Percentiles rank a stretch among this genome's conserved stretches.
phyloP scores from a whole-genome alignment of 306 rosid species.

The Hippophae tibetana region DNA sequence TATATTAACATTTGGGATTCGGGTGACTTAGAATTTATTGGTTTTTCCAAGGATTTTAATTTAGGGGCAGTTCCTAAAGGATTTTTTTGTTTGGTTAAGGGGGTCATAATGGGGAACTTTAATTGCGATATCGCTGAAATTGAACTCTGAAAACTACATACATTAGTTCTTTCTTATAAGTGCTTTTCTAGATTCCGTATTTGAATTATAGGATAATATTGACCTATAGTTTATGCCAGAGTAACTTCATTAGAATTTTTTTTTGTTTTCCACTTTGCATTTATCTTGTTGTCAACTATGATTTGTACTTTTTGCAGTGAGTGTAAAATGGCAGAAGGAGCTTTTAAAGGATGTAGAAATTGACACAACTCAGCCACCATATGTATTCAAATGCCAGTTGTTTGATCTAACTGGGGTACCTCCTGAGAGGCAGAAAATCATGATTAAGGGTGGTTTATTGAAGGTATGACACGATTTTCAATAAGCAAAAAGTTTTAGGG shows the following conservation, averaged over 20 bases:
- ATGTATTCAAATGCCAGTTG: slow-evolving; percentile 89
- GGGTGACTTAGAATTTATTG: no score
- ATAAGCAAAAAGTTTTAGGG: background rate
- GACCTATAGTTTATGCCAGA: no score
- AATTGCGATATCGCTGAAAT: no score
- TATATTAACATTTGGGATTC: no score
- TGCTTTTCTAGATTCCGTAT: no score
- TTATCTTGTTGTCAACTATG: slow-evolving; percentile 8
- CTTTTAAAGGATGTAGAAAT: slow-evolving; percentile 66
- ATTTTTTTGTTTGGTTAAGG: no score
- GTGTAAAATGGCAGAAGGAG: slow-evolving; percentile 94
- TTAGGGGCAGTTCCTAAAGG: no score
- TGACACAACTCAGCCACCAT: slow-evolving; percentile 78
- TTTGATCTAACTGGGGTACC: slow-evolving; percentile 91
- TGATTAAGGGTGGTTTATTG: slow-evolving; percentile 96
- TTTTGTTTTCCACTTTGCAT: slow-evolving; percentile 1
- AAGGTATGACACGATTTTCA: slow-evolving; percentile 43
- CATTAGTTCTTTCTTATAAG: no score
- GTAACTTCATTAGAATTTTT: background rate
- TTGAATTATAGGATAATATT: no score
- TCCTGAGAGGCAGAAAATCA: slow-evolving; percentile 95
- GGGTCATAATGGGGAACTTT: no score
- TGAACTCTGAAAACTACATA: no score
- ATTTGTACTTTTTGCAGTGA: slow-evolving; percentile 38
- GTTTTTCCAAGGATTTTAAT: no score